Evolutionary conservation across 2,329 filamentous ascomycete species (phyloP), one percentile per base, ranked within the genome.

Genomic region (Tolypocladium album): DNA sequence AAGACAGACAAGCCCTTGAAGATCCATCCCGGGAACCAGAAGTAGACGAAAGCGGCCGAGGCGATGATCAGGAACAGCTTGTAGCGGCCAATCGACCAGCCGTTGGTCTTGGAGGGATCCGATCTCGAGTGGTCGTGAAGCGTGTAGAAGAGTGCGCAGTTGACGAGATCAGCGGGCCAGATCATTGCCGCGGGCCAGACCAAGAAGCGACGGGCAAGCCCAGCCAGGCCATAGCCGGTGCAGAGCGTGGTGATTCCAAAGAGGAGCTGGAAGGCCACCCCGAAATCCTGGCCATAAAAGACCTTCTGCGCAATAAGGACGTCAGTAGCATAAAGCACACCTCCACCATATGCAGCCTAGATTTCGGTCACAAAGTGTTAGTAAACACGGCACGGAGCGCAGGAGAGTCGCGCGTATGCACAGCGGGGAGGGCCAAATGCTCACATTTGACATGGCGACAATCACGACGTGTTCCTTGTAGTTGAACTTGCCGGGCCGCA

Each of bases 51-150:
- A 31, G 81, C 78, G 22, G 72, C 79, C 34, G 72, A 67, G 64
- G 82, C 81, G 42, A 85, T 76, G 64, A 81, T 80, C 59, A 86
- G 67, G 73, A 88, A 88, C 69, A 83, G 83, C 63, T 78, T 79
- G 70, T 86, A 88, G 58, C 85, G 81, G n/a, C 82, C 80, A 56
- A 88, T 79, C 40, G 68, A 77, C 86, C 87, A 89, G 52, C 86
- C 85, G 65, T 77, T 79, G 31, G 78, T 78, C 59, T 78, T 79
- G 55, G 74, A 68, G 1, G 81, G 79, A 64, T 82, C 76, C 7
- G 76, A 76, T 17, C 69, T 70, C 4, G 74, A 73, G 65, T 78
- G 76, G 60, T 79, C 76, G 64, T 79, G 76, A 47, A 79, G 72
- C 45, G 74, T 78, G 62, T 77, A 74, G 66, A 84, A 78, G 43